Evolutionary conservation across 257 asterid genomes (phyloP), one percentile per base, ranked within the genome.

Genomic region (Vinca minor): DNA sequence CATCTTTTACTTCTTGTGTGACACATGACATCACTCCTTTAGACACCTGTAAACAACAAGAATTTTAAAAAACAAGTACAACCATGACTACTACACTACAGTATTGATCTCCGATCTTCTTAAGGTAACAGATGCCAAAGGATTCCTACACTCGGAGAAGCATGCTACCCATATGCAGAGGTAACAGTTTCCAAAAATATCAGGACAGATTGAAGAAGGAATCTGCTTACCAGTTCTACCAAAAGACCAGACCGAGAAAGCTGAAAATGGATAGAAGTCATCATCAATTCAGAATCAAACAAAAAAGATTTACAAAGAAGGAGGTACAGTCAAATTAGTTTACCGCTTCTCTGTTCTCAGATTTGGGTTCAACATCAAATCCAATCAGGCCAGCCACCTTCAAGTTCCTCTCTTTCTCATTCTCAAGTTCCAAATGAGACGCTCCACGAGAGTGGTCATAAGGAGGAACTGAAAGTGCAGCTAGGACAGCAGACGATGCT

Each of bases 21-120:
- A 78, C 96, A 78, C 96, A 88, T 52, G 84, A 81, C 95, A 88
- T 78, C 44, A 91, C 95, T 46, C 98, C 98, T 78, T 91, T 91
- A 23, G 91, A 76, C 46, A 79, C 86, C 98, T 91, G 74, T 64
- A 69, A 8, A 67, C 5, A 29, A 23, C 1, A 66, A 25, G 23
- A 39, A 2, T 28, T 13, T 18, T 18, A 64, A 42, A 13, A 6
- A 23, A 42, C n/a, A 68, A 60, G 39, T 54, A 39, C 61, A 41
- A 38, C 8, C 44, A 49, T 36, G 6, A 31, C 2, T 35, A 31
- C 2, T 25, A 64, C 11, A 42, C 23, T 48, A 52, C 2, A 25
- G 45, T 15, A 8, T 34, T 26, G 23, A 25, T 46, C 44, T 31
- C 52, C 26, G 1, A 4, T n/a, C n/a, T 17, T 70, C 61, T 34